These are phyloP conservation scores for Macrophomina tecta DNA, from an alignment of 2,329 filamentous ascomycete genomes.

Conservation along the genomic window DNA sequence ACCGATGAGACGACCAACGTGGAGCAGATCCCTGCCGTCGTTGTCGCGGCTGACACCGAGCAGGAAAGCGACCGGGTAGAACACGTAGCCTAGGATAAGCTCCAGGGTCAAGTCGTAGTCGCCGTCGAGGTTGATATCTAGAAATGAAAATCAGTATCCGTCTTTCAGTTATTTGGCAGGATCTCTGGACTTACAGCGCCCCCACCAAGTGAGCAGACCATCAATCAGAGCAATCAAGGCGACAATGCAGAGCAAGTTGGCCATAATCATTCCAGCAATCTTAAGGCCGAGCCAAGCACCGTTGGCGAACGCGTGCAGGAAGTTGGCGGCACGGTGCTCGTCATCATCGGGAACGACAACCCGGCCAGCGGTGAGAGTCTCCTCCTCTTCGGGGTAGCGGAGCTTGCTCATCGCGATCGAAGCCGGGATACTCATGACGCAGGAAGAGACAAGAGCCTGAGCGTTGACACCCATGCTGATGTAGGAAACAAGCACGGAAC, in stretches of 20 bases:
- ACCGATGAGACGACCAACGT: slow-evolving; percentile 79
- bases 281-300: slow-evolving; percentile 86
- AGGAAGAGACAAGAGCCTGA: slow-evolving; percentile 85
- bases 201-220: slow-evolving; percentile 83
- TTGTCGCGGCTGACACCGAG: slow-evolving; percentile 71
- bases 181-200: slow-evolving; percentile 55
- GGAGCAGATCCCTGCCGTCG: slow-evolving; percentile 64
- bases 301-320: slow-evolving; percentile 82
- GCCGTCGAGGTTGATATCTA: slow-evolving; percentile 69
- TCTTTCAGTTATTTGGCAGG: background rate
- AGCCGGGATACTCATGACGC: slow-evolving; percentile 94
- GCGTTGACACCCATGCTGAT: slow-evolving; percentile 82
- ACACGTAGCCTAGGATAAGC: slow-evolving; percentile 76
- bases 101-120: slow-evolving; percentile 74
- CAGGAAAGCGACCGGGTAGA: slow-evolving; percentile 81
- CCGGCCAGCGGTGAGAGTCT: slow-evolving; percentile 80
- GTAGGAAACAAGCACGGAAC: slow-evolving; percentile 85
- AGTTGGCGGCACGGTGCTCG: slow-evolving; percentile 77
- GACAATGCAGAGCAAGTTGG: slow-evolving; percentile 83
- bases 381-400: slow-evolving; percentile 86
- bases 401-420: slow-evolving; percentile 89
- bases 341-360: slow-evolving; percentile 82
- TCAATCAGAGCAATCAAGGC: slow-evolving; percentile 76
- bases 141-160: slow-evolving; percentile 9
- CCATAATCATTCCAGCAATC: slow-evolving; percentile 82